Evolutionary conservation across 148 eudicot genomes (phyloP).

Genomic region (Linanthus parryae): DNA sequence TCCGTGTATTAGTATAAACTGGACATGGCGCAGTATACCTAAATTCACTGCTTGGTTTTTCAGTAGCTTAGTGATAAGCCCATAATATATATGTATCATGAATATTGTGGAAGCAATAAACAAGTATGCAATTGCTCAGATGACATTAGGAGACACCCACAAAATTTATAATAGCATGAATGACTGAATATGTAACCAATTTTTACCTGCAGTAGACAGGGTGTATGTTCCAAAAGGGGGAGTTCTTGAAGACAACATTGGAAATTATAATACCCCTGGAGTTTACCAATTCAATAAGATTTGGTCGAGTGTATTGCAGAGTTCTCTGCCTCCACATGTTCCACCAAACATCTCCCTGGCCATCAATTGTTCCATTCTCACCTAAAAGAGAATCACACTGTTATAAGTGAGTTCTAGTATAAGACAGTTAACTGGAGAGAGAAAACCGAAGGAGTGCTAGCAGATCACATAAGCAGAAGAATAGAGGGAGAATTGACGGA

Average conservation of each 20-base stretch:
- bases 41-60: no score
- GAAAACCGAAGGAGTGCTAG: neutral
- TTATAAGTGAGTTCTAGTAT: neutral
- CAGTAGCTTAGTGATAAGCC: no score
- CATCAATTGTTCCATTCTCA: constrained; percentile 96
- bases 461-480: neutral
- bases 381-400: constrained; percentile 33
- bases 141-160: neutral
- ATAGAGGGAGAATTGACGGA: neutral
- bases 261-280: constrained; percentile 70
- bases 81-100: no score
- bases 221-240: constrained; percentile 96
- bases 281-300: constrained; percentile 78
- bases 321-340: constrained; percentile 86
- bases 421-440: neutral
- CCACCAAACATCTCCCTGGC: constrained; percentile 99
- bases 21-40: no score
- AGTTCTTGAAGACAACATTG: constrained; percentile 77
- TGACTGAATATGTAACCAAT: constrained; percentile 3
- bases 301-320: constrained; percentile 74
- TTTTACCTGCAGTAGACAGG: constrained; percentile 95
- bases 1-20: no score
- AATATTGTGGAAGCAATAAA: no score
- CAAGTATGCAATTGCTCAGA: no score
- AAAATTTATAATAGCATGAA: neutral